Evolutionary conservation across 2,329 filamentous ascomycete genomes (phyloP).

Genomic region (Penicillium sp.): DNA sequence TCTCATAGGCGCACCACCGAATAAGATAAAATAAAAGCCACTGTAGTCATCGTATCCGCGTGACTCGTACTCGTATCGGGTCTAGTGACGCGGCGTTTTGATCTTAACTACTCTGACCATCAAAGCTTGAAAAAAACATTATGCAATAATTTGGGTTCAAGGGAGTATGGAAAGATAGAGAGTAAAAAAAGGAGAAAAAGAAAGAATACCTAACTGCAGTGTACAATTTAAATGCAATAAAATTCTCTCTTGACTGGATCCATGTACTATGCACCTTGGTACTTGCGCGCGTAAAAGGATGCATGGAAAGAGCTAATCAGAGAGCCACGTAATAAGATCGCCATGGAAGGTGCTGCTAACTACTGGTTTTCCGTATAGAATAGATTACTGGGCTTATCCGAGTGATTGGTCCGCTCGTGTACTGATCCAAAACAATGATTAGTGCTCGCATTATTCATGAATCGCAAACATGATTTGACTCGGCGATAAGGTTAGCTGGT

Average conservation of each 20-base stretch:
- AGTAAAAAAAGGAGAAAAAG: not conserved
- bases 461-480: conserved; percentile 6
- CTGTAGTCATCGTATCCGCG: conserved; percentile 17
- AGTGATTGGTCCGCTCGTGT: not conserved
- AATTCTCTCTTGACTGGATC: not conserved
- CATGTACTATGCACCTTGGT: not conserved
- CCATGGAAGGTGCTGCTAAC: not conserved
- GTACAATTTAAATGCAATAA: too few species aligned
- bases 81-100: conserved; percentile 20
- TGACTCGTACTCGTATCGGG: conserved; percentile 25
- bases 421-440: not conserved
- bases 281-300: not conserved
- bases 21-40: conserved; percentile 12
- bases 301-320: not conserved
- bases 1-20: not conserved
- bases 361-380: not conserved
- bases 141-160: too few species aligned
- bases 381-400: not conserved
- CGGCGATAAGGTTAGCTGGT: conserved; percentile 18
- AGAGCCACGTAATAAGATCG: conserved; percentile 7
- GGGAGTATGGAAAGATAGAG: not conserved
- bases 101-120: conserved; percentile 18
- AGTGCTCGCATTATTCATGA: too few species aligned
- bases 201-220: not conserved
- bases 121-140: conserved; percentile 16